Percentiles rank a stretch among this genome's conserved stretches.
Evolutionary conservation across 1,284 basidiomycete genomes (phyloP).

Genomic region (Ustilago esculenta): DNA sequence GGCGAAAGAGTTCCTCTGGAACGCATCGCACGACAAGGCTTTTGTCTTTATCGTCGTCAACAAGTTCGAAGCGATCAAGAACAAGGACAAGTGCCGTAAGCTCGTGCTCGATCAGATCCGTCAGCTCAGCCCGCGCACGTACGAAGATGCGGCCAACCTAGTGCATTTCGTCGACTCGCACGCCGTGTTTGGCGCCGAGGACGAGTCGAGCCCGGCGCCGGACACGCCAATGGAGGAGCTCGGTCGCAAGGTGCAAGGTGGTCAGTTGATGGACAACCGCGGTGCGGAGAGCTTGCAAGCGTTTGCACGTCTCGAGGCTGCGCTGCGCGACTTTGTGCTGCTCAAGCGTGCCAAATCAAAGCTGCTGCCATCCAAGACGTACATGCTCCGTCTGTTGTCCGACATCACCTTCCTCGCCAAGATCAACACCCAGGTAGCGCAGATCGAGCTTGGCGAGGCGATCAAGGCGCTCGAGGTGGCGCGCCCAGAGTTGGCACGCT

Average conservation of each 20-base stretch:
- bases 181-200: conserved; percentile 64
- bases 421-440: conserved; percentile 86
- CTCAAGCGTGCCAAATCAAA: conserved; percentile 95
- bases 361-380: conserved; percentile 92
- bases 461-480: conserved; percentile 76
- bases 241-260: conserved; percentile 36
- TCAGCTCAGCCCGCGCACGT: conserved; percentile 88
- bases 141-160: conserved; percentile 88
- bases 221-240: conserved; percentile 49
- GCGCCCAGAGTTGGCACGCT: conserved; percentile 72
- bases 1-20: conserved; percentile 91
- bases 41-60: conserved; percentile 99
- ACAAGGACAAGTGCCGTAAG: conserved; percentile 92
- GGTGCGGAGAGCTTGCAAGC: conserved; percentile 26
- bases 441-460: conserved; percentile 81
- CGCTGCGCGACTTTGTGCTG: conserved; percentile 92
- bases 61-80: conserved; percentile 93
- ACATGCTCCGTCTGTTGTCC: conserved; percentile 84
- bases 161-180: conserved; percentile 96
- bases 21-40: conserved; percentile 95
- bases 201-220: conserved; percentile 34
- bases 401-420: conserved; percentile 88
- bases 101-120: conserved; percentile 94
- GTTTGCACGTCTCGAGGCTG: conserved; percentile 91
- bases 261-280: conserved; percentile 13